These are phyloP conservation scores for Bocquillonia castaneifolia DNA, from an alignment of 441 rosid species.

Conservation along the genomic window DNA sequence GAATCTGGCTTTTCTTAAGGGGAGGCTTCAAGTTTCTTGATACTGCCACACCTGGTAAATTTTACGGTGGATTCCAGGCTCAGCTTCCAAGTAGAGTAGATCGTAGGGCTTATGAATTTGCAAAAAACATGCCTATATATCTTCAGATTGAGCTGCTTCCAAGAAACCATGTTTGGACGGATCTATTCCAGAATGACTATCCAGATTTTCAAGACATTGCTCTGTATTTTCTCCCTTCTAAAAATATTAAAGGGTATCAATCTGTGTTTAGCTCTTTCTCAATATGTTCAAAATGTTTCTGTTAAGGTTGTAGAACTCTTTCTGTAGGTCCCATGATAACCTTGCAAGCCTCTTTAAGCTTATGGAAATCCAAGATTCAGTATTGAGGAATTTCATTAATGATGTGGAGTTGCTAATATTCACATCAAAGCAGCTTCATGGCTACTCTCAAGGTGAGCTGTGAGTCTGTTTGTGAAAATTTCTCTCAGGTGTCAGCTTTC, in stretches of 20 bases:
- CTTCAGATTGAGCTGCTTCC: slow-evolving; percentile 53
- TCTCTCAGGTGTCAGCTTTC: background rate
- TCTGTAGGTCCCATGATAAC: slow-evolving; percentile 35
- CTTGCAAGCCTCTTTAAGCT: slow-evolving; percentile 31
- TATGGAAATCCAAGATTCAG: slow-evolving; percentile 35
- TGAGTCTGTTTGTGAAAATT: slow-evolving; percentile 9
- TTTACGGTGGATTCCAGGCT: slow-evolving; percentile 48
- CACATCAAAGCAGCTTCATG: slow-evolving; percentile 45
- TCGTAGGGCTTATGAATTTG: slow-evolving; percentile 39
- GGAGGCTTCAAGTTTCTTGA: slow-evolving; percentile 48
- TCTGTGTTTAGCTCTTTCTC: background rate
- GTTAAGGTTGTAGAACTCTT: background rate
- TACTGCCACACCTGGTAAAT: slow-evolving; percentile 26
- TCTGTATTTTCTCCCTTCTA: slow-evolving; percentile 49
- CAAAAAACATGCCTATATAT: slow-evolving; percentile 37
- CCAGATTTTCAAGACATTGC: slow-evolving; percentile 46
- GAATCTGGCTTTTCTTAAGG: slow-evolving; percentile 41
- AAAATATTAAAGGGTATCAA: slow-evolving; percentile 44
- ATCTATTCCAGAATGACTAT: slow-evolving; percentile 30
- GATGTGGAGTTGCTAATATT: slow-evolving; percentile 59
- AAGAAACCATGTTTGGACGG: slow-evolving; percentile 20
- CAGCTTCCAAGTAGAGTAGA: slow-evolving; percentile 38
- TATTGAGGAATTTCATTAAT: slow-evolving; percentile 38
- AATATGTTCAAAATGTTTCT: background rate
- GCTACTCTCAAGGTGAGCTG: slow-evolving; percentile 43